A percentile compares a stretch with the other conserved stretches of the same genome.
Conservation (phyloP, 352 stramenopile species). For the Phytophthora fragariaefolia region DNA sequence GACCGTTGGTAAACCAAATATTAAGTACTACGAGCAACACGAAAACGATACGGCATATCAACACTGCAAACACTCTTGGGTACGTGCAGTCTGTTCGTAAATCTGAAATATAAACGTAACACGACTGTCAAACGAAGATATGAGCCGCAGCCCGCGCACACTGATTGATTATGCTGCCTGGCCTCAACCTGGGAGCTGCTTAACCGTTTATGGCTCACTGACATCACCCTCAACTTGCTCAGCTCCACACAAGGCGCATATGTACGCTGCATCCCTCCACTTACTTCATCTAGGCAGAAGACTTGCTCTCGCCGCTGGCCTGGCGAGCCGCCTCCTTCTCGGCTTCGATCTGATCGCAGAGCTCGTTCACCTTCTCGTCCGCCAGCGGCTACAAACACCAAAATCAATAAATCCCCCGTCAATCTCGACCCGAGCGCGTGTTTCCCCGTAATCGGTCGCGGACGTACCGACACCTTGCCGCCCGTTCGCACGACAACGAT, state of each 20-base stretch:
- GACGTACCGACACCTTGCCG: constrained; percentile 72
- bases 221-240: background rate
- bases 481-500: constrained; percentile 93
- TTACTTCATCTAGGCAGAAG: constrained; percentile 53
- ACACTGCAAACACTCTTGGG: too few species aligned
- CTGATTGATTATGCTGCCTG: constrained; percentile 33
- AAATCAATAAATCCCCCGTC: too few species aligned
- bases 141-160: constrained; percentile 9
- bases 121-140: background rate
- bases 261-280: constrained; percentile 16
- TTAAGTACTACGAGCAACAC: too few species aligned
- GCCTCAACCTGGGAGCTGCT: background rate
- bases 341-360: constrained; percentile 82
- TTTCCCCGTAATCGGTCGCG: too few species aligned
- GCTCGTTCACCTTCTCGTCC: constrained; percentile 82
- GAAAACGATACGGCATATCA: too few species aligned
- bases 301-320: constrained; percentile 78
- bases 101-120: too few species aligned
- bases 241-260: constrained; percentile 8
- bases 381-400: constrained; percentile 53
- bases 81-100: too few species aligned
- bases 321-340: constrained; percentile 85
- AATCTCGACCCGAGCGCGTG: too few species aligned
- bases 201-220: constrained; percentile 2
- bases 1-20: too few species aligned